Base-by-base conservation (phyloP, 768 basidiomycete species). In the Pleurotus citrinopileatus region DNA sequence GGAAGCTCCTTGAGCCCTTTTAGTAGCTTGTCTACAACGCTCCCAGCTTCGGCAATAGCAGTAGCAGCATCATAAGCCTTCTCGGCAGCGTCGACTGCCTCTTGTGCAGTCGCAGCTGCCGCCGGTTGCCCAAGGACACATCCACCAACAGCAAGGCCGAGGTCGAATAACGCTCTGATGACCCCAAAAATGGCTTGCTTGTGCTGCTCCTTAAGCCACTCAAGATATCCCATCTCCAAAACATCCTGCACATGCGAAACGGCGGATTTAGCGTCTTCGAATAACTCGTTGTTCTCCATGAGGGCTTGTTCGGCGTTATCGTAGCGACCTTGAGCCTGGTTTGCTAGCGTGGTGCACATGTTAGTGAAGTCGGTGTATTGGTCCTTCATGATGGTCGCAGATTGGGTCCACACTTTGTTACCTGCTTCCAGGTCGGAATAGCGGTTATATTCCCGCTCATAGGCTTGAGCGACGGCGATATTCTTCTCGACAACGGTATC, bases 1-100 rank as follows among this genome's bases (percentile, higher is more conserved):
- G 43, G 43, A 44, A 44, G 43, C 23, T 23, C 43, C 23, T 44
- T 44, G 43, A 44, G 20, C 3, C 43, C 43, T 25, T 44, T 44
- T 10, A 44, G 7, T 3, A 44, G 43, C 23, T 44, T 44, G 9
- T 44, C 43, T 12, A 44, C 43, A 3, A 4, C 3, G 19, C 43
- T 44, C 2, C 43, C 43, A 1, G 43, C 43, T 5, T 44, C 43
- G 12, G 17, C 43, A 44, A 25, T 2, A 26, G 43, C 43, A 12
- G 20, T 8, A 25, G 43, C 43, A 23, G 43, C 43, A 5, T 44
- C 26, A 19, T 44, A 44, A 1, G 43, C 43, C 43, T 44, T 27
- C 17, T 44, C 23, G 1, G 43, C 43, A 8, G 43, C 23, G 19
- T 44, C 25, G 2, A 17, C 43, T 7, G 43, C 43, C 23, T 23